phyloP scores from a whole-genome alignment of 306 rosid species.

The Urtica urens region DNA sequence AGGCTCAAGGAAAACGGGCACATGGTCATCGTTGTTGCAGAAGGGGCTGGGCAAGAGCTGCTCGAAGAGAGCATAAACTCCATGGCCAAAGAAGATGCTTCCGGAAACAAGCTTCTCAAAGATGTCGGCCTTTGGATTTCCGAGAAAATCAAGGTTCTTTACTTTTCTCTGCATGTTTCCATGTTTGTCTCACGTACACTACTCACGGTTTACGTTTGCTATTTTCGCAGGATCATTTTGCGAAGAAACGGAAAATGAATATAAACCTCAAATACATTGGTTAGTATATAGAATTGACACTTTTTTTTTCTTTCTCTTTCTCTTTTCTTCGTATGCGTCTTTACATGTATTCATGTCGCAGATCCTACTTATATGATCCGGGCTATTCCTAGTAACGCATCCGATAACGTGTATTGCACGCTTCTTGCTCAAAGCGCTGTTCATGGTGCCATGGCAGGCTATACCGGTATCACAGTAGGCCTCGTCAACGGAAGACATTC shows the following conservation, averaged over 20 bases:
- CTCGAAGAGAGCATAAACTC: constrained; percentile 43
- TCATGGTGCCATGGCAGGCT: constrained; percentile 99
- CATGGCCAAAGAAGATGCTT: constrained; percentile 51
- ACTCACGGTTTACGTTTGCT: no score
- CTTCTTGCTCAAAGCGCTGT: constrained; percentile 91
- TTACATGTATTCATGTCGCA: constrained; percentile 20
- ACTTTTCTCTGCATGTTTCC: not conserved
- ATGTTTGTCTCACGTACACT: not conserved
- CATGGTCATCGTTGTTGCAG: constrained; percentile 93
- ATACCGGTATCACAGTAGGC: constrained; percentile 69
- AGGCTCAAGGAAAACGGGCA: constrained; percentile 77
- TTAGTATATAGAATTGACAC: constrained; percentile 17
- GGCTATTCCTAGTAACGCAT: constrained; percentile 85
- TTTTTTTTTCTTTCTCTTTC: not conserved
- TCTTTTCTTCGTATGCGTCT: not conserved
- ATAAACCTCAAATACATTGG: constrained; percentile 91
- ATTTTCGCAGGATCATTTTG: constrained; percentile 66
- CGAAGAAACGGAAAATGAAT: constrained; percentile 26
- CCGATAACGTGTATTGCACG: constrained; percentile 86
- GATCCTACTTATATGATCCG: constrained; percentile 96
- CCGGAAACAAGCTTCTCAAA: constrained; percentile 86
- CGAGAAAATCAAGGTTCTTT: constrained; percentile 56
- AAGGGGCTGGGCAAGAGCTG: constrained; percentile 97
- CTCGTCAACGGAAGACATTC: constrained; percentile 88
- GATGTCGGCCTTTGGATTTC: constrained; percentile 92